Evolutionary conservation across 805 yeast genomes (phyloP).

Genomic region (Komagataella kurtzmanii): DNA sequence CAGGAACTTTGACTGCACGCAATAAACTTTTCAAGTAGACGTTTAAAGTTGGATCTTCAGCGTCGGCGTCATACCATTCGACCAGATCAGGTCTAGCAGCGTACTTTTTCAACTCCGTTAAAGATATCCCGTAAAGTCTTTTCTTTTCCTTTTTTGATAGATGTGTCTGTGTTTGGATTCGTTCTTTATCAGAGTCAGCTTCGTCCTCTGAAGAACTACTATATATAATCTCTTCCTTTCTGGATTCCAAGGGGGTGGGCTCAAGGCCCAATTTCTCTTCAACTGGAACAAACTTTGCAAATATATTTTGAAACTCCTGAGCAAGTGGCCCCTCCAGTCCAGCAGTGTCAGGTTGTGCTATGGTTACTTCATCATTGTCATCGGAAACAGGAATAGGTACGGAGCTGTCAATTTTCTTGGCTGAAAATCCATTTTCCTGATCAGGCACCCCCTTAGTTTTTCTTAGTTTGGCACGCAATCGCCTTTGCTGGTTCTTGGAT

Average conservation of each 20-base stretch:
- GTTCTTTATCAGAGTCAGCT: constrained; percentile 11
- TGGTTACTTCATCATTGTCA: not conserved
- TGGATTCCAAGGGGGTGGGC: not conserved
- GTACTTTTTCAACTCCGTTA: constrained; percentile 53
- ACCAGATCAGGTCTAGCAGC: constrained; percentile 57
- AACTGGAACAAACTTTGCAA: not conserved
- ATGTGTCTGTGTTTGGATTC: constrained; percentile 9
- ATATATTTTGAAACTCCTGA: not conserved
- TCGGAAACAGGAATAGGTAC: not conserved
- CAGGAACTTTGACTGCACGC: constrained; percentile 66
- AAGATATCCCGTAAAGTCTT: constrained; percentile 40
- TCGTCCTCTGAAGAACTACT: constrained; percentile 2
- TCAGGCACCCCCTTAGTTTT: not conserved
- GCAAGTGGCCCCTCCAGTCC: not conserved
- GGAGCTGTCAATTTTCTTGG: not conserved
- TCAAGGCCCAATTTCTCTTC: not conserved
- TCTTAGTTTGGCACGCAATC: constrained; percentile 29
- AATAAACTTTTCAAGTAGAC: constrained; percentile 51
- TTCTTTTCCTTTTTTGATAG: constrained; percentile 38
- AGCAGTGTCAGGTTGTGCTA: not conserved
- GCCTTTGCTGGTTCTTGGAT: constrained; percentile 37
- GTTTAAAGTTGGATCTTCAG: constrained; percentile 60
- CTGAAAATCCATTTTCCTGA: not conserved
- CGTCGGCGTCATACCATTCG: constrained; percentile 82
- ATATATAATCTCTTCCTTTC: not conserved